Evolutionary conservation across 495 filamentous ascomycete genomes (phyloP).

Genomic region (Penicillium cataractarum): DNA sequence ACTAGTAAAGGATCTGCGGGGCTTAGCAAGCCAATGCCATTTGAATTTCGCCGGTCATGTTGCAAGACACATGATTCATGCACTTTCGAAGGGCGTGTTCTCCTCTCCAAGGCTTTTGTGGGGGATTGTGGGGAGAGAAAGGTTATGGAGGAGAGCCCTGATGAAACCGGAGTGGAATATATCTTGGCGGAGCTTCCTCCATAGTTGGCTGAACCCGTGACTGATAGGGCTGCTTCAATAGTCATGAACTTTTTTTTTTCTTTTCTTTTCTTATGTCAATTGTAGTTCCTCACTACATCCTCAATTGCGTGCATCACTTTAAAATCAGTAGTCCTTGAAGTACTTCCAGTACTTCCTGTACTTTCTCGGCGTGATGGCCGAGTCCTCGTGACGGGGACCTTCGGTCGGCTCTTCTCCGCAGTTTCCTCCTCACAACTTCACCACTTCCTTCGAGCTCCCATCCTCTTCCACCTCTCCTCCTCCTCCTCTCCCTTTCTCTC

Average conservation of each 20-base stretch:
- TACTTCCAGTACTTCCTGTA: no score
- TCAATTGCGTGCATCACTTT: no score
- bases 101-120: background rate
- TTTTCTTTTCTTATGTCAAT: no score
- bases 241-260: no score
- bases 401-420: constrained; percentile 2
- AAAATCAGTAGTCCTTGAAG: no score
- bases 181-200: constrained; percentile 4
- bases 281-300: no score
- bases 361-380: constrained; percentile 8
- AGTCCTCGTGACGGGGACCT: constrained; percentile 8
- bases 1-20: background rate
- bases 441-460: no score
- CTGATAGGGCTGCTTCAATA: no score
- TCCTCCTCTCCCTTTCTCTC: background rate
- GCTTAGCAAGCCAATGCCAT: background rate
- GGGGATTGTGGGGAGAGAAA: background rate
- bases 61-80: background rate
- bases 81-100: constrained; percentile 14
- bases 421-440: background rate
- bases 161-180: no score
- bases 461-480: background rate
- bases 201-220: no score
- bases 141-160: no score
- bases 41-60: no score